Evolutionary conservation across 2,329 filamentous ascomycete genomes (phyloP), one percentile per base, ranked within the genome.

Genomic region (Fusarium sp.): DNA sequence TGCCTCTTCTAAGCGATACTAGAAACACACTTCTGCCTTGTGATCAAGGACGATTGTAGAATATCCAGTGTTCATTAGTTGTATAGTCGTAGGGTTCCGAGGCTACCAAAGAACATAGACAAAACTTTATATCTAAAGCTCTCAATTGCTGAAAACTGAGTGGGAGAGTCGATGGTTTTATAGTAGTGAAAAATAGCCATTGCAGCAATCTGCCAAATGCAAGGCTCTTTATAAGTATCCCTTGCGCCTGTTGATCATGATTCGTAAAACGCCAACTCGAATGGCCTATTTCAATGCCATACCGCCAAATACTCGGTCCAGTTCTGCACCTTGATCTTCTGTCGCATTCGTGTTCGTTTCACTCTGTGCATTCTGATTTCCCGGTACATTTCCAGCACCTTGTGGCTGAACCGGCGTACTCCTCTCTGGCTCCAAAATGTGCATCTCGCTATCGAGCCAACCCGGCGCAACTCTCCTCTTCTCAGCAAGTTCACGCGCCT

Each of bases 391-490:
- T 37, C 54, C 78, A 5, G 71, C 61, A 27, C 80, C 73, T n/a
- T 77, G 75, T 14, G 78, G 74, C 41, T 76, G 69, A 11, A 64
- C 76, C 3, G 78, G 75, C 35, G 81, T 82, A 13, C 35, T 76
- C 75, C 84, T 87, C 81, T 92, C 89, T 0, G 93, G 93, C 80
- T 92, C 87, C 55, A 95, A 80, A 50, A 95, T 82, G 57, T 89
- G 84, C 54, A 88, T 87, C 60, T 93, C 90, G 74, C 91, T 92
- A 75, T 95, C 93, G 74, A 95, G 81, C 91, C 92, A 96, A 1
- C 93, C 93, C 0, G 93, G 93, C 14, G 93, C 93, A 20, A 94
- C 87, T 59, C 92, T 85, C 72, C 93, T 85, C 86, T 94, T 95
- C 87, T 95, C 92, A 7, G 91, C 91, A 67, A 95, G 83, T 69